phyloP scores from a whole-genome alignment of 768 basidiomycete genomes.

The Hygrocybe coccinea region DNA sequence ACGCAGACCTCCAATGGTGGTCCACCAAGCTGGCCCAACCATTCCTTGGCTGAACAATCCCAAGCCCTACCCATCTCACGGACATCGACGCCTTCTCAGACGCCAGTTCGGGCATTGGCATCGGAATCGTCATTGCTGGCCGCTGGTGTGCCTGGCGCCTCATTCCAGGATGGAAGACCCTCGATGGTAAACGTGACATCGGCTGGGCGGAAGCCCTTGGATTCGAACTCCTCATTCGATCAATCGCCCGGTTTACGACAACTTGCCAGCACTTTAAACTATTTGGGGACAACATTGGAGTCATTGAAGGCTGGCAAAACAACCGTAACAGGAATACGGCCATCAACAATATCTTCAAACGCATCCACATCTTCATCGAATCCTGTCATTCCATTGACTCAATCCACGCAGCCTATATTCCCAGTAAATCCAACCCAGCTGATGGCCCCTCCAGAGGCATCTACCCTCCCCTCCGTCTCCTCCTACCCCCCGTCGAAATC shows the following conservation, averaged over 20 bases:
- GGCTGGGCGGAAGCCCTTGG: conserved; percentile 44
- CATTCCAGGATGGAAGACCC: conserved; percentile 25
- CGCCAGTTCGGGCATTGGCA: conserved; percentile 29
- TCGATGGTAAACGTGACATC: conserved; percentile 32
- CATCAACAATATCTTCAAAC: conserved; percentile 29
- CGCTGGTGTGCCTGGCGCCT: conserved; percentile 33
- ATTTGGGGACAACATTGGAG: conserved; percentile 37
- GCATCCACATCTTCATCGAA: conserved; percentile 14
- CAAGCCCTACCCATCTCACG: conserved; percentile 17
- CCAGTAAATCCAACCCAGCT: conserved; percentile 34
- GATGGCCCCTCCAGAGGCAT: conserved; percentile 36
- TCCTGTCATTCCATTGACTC: conserved; percentile 11
- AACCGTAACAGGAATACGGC: conserved; percentile 29
- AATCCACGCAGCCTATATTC: conserved; percentile 27
- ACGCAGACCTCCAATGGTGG: conserved; percentile 36
- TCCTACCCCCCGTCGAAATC: conserved; percentile 30
- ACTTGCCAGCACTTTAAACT: conserved; percentile 16
- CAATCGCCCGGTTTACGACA: conserved; percentile 8
- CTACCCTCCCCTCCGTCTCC: conserved; percentile 16
- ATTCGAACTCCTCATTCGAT: conserved; percentile 34
- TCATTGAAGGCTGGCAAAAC: conserved; percentile 40
- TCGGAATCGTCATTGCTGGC: conserved; percentile 28
- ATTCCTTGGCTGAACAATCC: conserved; percentile 22
- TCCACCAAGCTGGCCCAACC: conserved; percentile 6
- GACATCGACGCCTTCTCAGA: conserved; percentile 38